Conservation (phyloP, 805 yeast species). For the Wickerhamomyces kurtzmanii region DNA sequence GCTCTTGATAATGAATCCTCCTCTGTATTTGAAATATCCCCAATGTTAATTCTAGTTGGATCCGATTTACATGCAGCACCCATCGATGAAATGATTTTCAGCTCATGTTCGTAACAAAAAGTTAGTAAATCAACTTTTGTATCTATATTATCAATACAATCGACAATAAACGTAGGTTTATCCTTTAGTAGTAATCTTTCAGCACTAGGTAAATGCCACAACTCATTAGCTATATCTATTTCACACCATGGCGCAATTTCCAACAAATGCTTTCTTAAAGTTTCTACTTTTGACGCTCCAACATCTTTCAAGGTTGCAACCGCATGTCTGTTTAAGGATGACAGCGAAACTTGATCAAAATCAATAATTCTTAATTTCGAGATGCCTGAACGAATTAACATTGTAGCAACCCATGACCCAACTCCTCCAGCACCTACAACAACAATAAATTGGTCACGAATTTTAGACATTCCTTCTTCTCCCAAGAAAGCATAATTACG, state of each 20-base stretch:
- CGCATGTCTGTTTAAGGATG: conserved; percentile 89
- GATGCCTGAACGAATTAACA: conserved; percentile 88
- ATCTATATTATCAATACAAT: conserved; percentile 94
- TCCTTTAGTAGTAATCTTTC: conserved; percentile 45
- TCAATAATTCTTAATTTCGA: conserved; percentile 73
- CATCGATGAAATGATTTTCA: conserved; percentile 82
- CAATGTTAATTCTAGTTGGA: conserved; percentile 82
- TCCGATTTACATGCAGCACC: conserved; percentile 98
- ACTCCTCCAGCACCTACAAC: conserved; percentile 97
- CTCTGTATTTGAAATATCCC: conserved; percentile 81
- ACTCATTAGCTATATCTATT: conserved; percentile 65
- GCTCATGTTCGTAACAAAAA: conserved; percentile 48
- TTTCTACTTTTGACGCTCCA: conserved; percentile 82
- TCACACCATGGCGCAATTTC: conserved; percentile 92
- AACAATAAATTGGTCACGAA: conserved; percentile 63
- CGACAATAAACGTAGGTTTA: conserved; percentile 73
- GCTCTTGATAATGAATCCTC: conserved; percentile 91
- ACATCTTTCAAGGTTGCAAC: conserved; percentile 89
- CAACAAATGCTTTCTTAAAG: conserved; percentile 57
- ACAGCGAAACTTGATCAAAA: conserved; percentile 91
- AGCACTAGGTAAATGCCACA: conserved; percentile 67
- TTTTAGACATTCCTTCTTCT: conserved; percentile 67
- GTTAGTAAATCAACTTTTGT: conserved; percentile 89
- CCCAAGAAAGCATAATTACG: conserved; percentile 90
- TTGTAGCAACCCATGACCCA: conserved; percentile 92